phyloP scores from a whole-genome alignment of 768 basidiomycete genomes.

The Phanerochaete sordida region DNA sequence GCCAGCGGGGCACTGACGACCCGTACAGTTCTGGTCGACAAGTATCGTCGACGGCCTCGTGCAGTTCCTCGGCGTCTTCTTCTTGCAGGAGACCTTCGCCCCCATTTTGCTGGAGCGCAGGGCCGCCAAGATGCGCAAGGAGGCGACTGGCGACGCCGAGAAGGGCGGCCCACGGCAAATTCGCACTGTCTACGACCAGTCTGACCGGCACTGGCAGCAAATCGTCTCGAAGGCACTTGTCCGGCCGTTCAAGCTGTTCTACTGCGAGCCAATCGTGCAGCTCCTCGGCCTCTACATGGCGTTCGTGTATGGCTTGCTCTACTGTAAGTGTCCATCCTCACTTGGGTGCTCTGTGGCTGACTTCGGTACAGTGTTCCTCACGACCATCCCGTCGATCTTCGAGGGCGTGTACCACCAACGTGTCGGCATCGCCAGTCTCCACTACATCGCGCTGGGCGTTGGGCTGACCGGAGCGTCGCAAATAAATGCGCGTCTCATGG shows the following conservation, averaged over 20 bases:
- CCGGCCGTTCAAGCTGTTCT: slow-evolving; percentile 62
- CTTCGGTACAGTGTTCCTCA: slow-evolving; percentile 52
- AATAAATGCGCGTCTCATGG: slow-evolving; percentile 53
- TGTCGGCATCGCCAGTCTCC: slow-evolving; percentile 57
- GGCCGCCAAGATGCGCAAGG: slow-evolving; percentile 42
- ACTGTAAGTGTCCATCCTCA: slow-evolving; percentile 6
- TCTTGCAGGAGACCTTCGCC: slow-evolving; percentile 50
- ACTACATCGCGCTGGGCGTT: slow-evolving; percentile 59
- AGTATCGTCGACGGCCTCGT: slow-evolving; percentile 52
- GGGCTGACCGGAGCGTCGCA: slow-evolving; percentile 38
- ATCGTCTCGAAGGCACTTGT: slow-evolving; percentile 50
- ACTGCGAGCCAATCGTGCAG: slow-evolving; percentile 56
- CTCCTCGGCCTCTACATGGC: slow-evolving; percentile 62
- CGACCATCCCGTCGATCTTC: slow-evolving; percentile 61
- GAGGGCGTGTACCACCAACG: slow-evolving; percentile 47
- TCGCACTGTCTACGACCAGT: slow-evolving; percentile 43
- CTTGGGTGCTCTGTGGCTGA: neutral
- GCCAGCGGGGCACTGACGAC: neutral
- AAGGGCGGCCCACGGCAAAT: slow-evolving; percentile 34
- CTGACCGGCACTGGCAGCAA: slow-evolving; percentile 39
- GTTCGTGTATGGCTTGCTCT: slow-evolving; percentile 51
- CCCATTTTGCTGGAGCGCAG: slow-evolving; percentile 43
- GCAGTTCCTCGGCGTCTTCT: slow-evolving; percentile 53
- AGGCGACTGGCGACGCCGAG: slow-evolving; percentile 38
- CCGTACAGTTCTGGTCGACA: slow-evolving; percentile 62